Base-by-base conservation (phyloP, 441 rosid genomes). In the Gossypium schwendimanii region DNA sequence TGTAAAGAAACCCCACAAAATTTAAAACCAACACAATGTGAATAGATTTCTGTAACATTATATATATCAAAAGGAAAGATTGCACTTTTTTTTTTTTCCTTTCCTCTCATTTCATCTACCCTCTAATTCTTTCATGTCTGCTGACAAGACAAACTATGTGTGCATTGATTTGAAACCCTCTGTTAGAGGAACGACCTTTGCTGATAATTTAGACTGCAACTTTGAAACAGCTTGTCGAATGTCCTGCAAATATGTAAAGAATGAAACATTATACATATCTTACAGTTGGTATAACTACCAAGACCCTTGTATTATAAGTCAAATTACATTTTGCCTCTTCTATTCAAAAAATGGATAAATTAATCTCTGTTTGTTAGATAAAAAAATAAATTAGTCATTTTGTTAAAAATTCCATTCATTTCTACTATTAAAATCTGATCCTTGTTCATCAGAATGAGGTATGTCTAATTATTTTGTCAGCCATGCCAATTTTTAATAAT, bases 151-250 rank as follows among this genome's bases (percentile, higher is more conserved):
- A 17, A 33, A 69, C 75, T 79, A 87, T 7, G 90, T 76, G 79
- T 90, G 75, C 73, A 62, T 69, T 14, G 97, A 91, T 80, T 87
- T 92, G 84, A 92, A 92, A 73, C 98, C 98, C 85, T 92, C 96
- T 4, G 94, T 94, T 39, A 91, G 81, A 63, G 97, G 92, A 71
- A 91, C 84, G 23, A 91, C 97, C 80, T 92, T 94, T 10, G 91
- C 93, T 1, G 94, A 86, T 15, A 94, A 87, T 79, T 81, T 91
- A 50, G 91, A 80, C 72, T 92, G 98, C 90, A 94, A 78, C 86
- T 87, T 89, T 39, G 81, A 52, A 6, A 78, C 87, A 63, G 97
- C 97, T 80, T 77, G 84, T 2, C 89, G 92, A 62, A 92, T 94
- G 57, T 94, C 93, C 97, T 94, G 94, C 77, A 79, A 6, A 72